A percentile compares a stretch with the other conserved stretches of the same genome.
Conservation (phyloP, 2,329 filamentous ascomycete genomes). For the Trichoderma brevicompactum region DNA sequence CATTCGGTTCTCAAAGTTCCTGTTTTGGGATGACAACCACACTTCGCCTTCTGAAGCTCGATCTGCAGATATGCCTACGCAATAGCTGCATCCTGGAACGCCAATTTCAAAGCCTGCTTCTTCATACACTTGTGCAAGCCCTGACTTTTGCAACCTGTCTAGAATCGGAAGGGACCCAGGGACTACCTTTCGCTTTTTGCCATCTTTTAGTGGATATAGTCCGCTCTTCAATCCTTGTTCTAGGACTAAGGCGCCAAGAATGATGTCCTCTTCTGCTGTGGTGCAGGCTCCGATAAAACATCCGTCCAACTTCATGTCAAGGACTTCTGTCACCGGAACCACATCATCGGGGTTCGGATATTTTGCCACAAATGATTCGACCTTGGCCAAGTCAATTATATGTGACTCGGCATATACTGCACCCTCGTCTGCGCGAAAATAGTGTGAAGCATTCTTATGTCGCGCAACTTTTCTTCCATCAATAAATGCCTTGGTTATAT, state of each 20-base stretch:
- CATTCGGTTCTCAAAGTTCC: constrained; percentile 52
- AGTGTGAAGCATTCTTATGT: constrained; percentile 40
- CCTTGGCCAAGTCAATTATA: constrained; percentile 45
- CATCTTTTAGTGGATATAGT: constrained; percentile 36
- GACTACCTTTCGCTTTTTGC: constrained; percentile 44
- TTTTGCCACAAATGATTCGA: constrained; percentile 44
- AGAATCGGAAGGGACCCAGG: constrained; percentile 46
- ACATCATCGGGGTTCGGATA: constrained; percentile 51
- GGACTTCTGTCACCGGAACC: constrained; percentile 42
- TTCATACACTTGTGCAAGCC: constrained; percentile 45
- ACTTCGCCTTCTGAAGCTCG: constrained; percentile 46
- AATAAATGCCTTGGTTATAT: constrained; percentile 43
- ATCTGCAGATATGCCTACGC: constrained; percentile 50
- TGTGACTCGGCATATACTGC: constrained; percentile 43
- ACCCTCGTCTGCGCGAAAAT: constrained; percentile 46
- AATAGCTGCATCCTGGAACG: constrained; percentile 49
- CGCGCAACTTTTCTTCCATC: constrained; percentile 37
- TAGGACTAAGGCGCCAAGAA: constrained; percentile 47
- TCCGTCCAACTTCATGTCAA: constrained; percentile 44
- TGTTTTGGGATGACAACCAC: constrained; percentile 50
- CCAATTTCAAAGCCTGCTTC: constrained; percentile 47
- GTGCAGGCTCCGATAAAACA: constrained; percentile 53
- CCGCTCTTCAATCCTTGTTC: constrained; percentile 44
- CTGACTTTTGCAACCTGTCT: constrained; percentile 39
- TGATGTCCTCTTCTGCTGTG: constrained; percentile 49